A percentile compares a stretch with the other conserved stretches of the same genome.
Conservation (phyloP, 1,139 yeast genomes). For the Yamadazyma siamensis region DNA sequence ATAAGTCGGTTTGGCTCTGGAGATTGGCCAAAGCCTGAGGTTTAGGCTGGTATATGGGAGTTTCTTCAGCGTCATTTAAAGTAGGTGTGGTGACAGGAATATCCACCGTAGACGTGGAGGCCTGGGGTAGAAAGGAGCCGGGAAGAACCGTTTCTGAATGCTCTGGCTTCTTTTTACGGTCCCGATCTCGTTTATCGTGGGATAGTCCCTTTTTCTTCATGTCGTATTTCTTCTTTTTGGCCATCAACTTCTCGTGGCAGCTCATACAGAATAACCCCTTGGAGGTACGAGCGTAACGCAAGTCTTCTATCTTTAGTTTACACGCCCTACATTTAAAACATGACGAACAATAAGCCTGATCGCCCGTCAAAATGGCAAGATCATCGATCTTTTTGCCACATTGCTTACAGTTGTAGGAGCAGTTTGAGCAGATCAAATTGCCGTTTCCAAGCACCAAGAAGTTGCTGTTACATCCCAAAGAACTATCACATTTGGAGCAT, state of each 20-base stretch:
- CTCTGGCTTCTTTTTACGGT: constrained; percentile 5
- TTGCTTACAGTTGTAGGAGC: constrained; percentile 84
- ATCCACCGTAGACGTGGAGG: constrained; percentile 15
- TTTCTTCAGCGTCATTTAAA: constrained; percentile 8
- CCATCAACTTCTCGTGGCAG: constrained; percentile 84
- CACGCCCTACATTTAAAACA: constrained; percentile 93
- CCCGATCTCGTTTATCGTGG: constrained; percentile 4
- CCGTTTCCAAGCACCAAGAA: constrained; percentile 92
- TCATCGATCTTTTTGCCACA: constrained; percentile 92
- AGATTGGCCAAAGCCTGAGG: constrained; percentile 7
- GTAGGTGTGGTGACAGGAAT: constrained; percentile 2
- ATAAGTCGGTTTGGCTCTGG: constrained; percentile 13
- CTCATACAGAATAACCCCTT: constrained; percentile 92
- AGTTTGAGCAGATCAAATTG: constrained; percentile 81
- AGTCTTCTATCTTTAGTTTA: constrained; percentile 81
- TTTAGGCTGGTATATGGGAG: constrained; percentile 13
- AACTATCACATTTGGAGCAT: constrained; percentile 77
- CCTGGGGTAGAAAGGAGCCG: not conserved
- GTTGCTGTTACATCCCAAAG: constrained; percentile 83
- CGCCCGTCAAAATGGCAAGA: constrained; percentile 93
- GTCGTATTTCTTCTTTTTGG: constrained; percentile 57
- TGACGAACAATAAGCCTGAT: constrained; percentile 87
- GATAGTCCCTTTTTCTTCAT: constrained; percentile 31
- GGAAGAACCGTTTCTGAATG: not conserved
- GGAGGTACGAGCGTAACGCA: constrained; percentile 89